phyloP scores from a whole-genome alignment of 1,284 basidiomycete genomes.

The Tilletiaria anomala region DNA sequence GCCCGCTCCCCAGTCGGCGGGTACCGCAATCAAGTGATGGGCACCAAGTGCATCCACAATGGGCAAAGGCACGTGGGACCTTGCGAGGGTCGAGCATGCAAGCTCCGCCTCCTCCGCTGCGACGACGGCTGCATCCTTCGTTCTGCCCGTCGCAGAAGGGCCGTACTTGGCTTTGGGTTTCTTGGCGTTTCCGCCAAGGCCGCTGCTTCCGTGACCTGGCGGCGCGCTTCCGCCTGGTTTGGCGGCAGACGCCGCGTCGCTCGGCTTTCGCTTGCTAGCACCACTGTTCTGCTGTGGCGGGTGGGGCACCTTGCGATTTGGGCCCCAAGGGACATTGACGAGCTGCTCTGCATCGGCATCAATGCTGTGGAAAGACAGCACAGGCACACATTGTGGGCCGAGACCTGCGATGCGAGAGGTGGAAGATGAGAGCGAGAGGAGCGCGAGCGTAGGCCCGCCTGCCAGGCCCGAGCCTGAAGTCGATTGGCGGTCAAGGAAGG shows the following conservation, averaged over 20 bases:
- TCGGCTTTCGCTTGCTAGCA: neutral
- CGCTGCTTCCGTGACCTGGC: neutral
- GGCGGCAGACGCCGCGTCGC: neutral
- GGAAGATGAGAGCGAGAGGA: slow-evolving; percentile 25
- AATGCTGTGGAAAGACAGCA: slow-evolving; percentile 32
- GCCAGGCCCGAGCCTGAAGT: neutral
- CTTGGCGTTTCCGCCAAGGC: neutral
- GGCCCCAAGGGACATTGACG: slow-evolving; percentile 21
- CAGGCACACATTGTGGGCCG: slow-evolving; percentile 26
- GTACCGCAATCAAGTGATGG: slow-evolving; percentile 18
- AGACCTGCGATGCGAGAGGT: slow-evolving; percentile 20
- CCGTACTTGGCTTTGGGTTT: slow-evolving; percentile 7
- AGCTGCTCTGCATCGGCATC: slow-evolving; percentile 15
- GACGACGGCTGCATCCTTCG: slow-evolving; percentile 6
- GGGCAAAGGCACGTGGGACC: slow-evolving; percentile 33
- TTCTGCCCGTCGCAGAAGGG: slow-evolving; percentile 19
- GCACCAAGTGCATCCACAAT: slow-evolving; percentile 24
- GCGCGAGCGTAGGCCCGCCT: slow-evolving; percentile 16
- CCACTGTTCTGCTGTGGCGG: neutral
- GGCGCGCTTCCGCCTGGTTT: too few relatives aligned
- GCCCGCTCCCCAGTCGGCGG: slow-evolving; percentile 23
- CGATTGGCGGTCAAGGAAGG: slow-evolving; percentile 9
- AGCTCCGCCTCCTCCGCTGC: slow-evolving; percentile 14
- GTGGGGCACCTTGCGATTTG: slow-evolving; percentile 8
- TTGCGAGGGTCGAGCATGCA: slow-evolving; percentile 12